Conservation (phyloP, 176 grass and related monocot species). For the Triticum monococcum region DNA sequence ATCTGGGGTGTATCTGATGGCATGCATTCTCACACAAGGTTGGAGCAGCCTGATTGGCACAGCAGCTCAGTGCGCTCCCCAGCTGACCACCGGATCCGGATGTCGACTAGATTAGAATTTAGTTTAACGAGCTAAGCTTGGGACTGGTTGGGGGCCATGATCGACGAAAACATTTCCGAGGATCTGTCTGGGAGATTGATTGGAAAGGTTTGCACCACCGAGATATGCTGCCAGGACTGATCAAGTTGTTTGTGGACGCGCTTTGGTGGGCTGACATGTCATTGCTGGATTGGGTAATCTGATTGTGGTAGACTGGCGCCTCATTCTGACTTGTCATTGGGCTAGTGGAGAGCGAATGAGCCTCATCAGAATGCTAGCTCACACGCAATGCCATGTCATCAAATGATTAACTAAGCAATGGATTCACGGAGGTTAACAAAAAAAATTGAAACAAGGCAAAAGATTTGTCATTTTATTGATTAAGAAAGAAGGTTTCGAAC, state of each 20-base stretch:
- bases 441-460: too few relatives aligned
- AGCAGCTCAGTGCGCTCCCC: constrained; percentile 11
- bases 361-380: too few relatives aligned
- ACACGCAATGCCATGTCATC: too few relatives aligned
- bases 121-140: constrained; percentile 6
- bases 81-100: neutral
- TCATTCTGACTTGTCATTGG: constrained; percentile 22
- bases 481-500: too few relatives aligned
- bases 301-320: neutral
- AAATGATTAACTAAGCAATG: too few relatives aligned
- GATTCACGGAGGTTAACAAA: too few relatives aligned
- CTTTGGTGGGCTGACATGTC: constrained; percentile 34
- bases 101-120: neutral
- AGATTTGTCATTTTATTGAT: too few relatives aligned
- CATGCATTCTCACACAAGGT: neutral
- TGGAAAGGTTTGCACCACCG: constrained; percentile 5
- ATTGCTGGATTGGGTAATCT: constrained; percentile 10
- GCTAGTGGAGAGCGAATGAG: neutral
- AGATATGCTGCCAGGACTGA: neutral
- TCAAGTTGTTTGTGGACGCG: neutral
- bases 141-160: neutral
- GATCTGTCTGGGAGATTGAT: constrained; percentile 8
- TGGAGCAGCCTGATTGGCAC: constrained; percentile 31
- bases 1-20: neutral
- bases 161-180: neutral